Conservation (phyloP, 768 basidiomycete species). For the Tricholoma saponaceum region DNA sequence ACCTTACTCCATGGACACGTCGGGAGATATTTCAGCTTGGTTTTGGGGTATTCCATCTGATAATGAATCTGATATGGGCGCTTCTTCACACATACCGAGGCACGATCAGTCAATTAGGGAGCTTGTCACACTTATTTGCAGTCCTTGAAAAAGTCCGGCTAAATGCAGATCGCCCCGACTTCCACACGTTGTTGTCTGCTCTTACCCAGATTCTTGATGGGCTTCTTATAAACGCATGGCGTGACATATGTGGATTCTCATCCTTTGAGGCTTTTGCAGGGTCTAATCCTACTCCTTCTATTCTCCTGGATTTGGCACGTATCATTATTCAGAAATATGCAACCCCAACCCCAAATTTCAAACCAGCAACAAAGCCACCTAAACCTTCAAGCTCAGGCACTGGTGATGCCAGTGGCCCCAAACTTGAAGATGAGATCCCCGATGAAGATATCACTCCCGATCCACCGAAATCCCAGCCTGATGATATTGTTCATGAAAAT, state of each 20-base stretch:
- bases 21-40: conserved; percentile 20
- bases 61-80: conserved; percentile 30
- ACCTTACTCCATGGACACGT: conserved; percentile 19
- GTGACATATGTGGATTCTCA: conserved; percentile 9
- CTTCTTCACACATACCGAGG: conserved; percentile 26
- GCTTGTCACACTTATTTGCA: conserved; percentile 26
- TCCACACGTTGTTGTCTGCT: conserved; percentile 19
- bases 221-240: conserved; percentile 28
- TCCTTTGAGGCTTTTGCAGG: conserved; percentile 13
- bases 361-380: too few species aligned
- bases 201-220: conserved; percentile 29
- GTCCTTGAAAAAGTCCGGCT: conserved; percentile 28
- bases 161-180: conserved; percentile 28
- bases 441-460: conserved; percentile 13
- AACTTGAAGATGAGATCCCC: conserved; percentile 7
- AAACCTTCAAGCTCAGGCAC: too few species aligned
- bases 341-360: conserved; percentile 1
- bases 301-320: conserved; percentile 13
- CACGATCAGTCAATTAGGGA: conserved; percentile 16
- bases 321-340: conserved; percentile 22
- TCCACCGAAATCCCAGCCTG: too few species aligned
- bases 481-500: too few species aligned
- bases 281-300: conserved; percentile 21
- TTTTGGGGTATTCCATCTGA: conserved; percentile 28
- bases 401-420: too few species aligned